Evolutionary conservation across 2,329 filamentous ascomycete species (phyloP), one percentile per base, ranked within the genome.

Genomic region (Penicillium glabrum): DNA sequence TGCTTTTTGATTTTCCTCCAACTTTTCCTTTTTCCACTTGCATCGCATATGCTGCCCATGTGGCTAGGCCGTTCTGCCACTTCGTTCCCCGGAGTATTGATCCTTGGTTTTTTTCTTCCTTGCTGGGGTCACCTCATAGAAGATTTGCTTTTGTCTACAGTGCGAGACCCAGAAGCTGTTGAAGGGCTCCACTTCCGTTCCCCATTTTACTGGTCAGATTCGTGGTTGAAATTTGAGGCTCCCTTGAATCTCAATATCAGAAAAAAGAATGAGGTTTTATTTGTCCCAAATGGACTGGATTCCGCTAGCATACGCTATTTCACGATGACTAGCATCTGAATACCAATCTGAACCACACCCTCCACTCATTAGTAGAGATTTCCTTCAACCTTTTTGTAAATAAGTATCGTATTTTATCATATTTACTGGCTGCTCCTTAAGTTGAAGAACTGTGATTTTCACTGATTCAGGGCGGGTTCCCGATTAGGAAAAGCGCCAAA

Each of bases 401-500:
- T 6, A 33, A 13, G 1, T 33, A 33, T 16, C 13, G 5, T 14
- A 33, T 16, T 33, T 39, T 5, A 39, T 19, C 35, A 8, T 37
- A 33, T 33, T 14, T 13, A 14, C 10, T n/a, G 16, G 16, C 8
- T 19, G 6, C 35, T n/a, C 7, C 19, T n/a, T 19, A 29, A 21
- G 11, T n/a, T 26, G 24, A 16, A 23, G n/a, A 23, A 33, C 21
- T 13, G 21, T 51, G 33, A 49, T 33, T 31, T 51, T 46, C 14
- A 19, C 23, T 14, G 11, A 31, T 31, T 50, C 44, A 51, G 14
- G 41, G 53, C 33, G 50, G 50, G 46, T 46, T 56, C 63, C 62
- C 60, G 31, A 67, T 61, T 63, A 66, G 64, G 64, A 35, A 59
- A 66, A 65, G 63, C 56, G 63, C 57, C 59, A 62, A 65, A 59